phyloP scores from a whole-genome alignment of 106 monocot species.

The Posidonia australis region DNA sequence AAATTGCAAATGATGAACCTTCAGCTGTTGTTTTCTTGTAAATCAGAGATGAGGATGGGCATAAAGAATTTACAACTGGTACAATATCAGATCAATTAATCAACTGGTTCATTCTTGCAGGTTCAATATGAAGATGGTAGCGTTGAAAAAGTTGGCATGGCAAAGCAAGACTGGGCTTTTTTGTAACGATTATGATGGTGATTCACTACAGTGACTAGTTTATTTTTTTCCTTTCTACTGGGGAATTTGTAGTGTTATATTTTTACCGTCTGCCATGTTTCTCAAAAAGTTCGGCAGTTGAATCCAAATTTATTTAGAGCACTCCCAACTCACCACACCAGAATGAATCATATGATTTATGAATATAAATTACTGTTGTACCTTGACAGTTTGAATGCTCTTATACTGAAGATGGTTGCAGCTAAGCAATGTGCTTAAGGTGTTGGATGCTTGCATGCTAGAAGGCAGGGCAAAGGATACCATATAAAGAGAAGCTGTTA shows the following conservation, averaged over 20 bases:
- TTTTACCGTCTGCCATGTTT: background rate
- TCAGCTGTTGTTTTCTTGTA: background rate
- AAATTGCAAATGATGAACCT: background rate
- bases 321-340: too few species aligned
- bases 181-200: constrained; percentile 6
- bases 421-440: too few species aligned
- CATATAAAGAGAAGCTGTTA: too few species aligned
- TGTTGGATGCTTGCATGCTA: too few species aligned
- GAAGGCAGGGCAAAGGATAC: too few species aligned
- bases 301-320: too few species aligned
- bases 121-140: constrained; percentile 43
- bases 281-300: background rate
- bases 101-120: constrained; percentile 11
- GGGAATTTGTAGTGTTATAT: background rate
- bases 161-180: constrained; percentile 48
- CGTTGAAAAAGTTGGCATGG: constrained; percentile 41
- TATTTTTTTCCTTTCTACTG: background rate
- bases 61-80: background rate
- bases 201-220: background rate
- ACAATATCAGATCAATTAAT: background rate
- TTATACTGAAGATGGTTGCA: too few species aligned
- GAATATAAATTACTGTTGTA: too few species aligned
- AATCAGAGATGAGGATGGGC: background rate
- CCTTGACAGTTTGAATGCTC: too few species aligned
- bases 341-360: too few species aligned